Evolutionary conservation across 2,329 filamentous ascomycete species (phyloP), one percentile per base, ranked within the genome.

Genomic region (Trematosphaeria pertusa): DNA sequence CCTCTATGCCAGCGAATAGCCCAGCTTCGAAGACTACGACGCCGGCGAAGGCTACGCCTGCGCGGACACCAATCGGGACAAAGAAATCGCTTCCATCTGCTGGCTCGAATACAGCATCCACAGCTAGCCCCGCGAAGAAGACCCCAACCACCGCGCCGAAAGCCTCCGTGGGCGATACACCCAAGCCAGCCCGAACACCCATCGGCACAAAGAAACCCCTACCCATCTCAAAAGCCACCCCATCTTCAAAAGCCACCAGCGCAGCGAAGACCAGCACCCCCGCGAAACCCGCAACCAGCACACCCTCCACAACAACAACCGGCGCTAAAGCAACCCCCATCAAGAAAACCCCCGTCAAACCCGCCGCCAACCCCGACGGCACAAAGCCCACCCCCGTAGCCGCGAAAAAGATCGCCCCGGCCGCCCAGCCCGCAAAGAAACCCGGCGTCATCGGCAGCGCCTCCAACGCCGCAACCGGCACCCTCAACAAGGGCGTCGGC

Each of bases 401-500:
- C 39, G 46, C 60, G 15, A 61, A 64, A 37, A 43, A 59, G 48
- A 47, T 59, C 37, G 50, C 58, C 30, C 59, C 65, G 53, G 54
- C 58, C 43, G 47, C 52, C 33, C 44, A 52, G 34, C 46, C 57
- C 33, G 65, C 62, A 47, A 74, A 65, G 58, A 69, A 62, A 56
- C 65, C 69, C 2, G 67, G 68, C 22, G 60, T 67, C 5, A 60
- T 73, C 12, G 64, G 68, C 31, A 66, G 64, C 24, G 64, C 66
- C 32, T 59, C 65, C 18, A 62, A 67, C 37, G 66, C 68, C 3
- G 65, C 64, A 0, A 70, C 69, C 4, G 66, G 64, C 21, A 64
- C 65, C 2, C 59, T 71, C 1, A 76, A 71, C 56, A 66, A 67
- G 33, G 63, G 67, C n/a, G 62, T 69, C 4, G 61, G 66, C 26